These are phyloP conservation scores for Parastagonospora nodorum DNA, from an alignment of 2,329 filamentous ascomycete genomes.

Conservation along the genomic window DNA sequence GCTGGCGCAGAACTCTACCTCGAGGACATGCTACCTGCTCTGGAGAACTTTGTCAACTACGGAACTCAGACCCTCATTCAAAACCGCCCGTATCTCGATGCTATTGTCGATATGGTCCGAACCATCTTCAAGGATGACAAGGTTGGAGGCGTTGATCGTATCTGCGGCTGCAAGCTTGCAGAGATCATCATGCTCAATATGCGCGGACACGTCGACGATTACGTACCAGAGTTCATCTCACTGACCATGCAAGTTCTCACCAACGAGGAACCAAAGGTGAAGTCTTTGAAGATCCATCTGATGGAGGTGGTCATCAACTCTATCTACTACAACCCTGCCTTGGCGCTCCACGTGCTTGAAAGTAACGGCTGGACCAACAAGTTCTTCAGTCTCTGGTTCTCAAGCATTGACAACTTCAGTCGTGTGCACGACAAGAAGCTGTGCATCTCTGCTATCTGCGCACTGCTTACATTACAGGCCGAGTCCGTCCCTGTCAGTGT, in stretches of 20 bases:
- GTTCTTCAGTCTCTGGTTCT: constrained; percentile 98
- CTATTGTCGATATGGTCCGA: constrained; percentile 89
- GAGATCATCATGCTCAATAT: constrained; percentile 98
- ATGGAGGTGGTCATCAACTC: constrained; percentile 99
- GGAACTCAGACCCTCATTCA: constrained; percentile 79
- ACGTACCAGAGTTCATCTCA: constrained; percentile 84
- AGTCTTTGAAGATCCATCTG: constrained; percentile 91
- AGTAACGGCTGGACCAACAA: constrained; percentile 94
- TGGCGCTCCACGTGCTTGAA: constrained; percentile 88
- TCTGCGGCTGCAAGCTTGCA: constrained; percentile 96
- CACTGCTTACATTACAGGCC: constrained; percentile 77
- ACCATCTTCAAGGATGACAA: constrained; percentile 94
- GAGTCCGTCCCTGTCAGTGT: constrained; percentile 90
- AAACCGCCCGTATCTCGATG: constrained; percentile 84
- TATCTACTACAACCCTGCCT: constrained; percentile 92
- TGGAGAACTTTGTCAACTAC: constrained; percentile 98
- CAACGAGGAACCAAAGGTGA: constrained; percentile 79
- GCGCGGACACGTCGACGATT: constrained; percentile 83
- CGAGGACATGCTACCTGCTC: constrained; percentile 94
- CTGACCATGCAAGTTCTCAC: constrained; percentile 85
- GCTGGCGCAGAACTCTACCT: constrained; percentile 95
- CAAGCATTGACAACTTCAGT: constrained; percentile 89
- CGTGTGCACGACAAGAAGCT: constrained; percentile 99
- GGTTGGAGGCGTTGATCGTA: constrained; percentile 89
- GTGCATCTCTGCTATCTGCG: constrained; percentile 89